Evolutionary conservation across 352 stramenopile species (phyloP).

Genomic region (Blastocystis sp.): DNA sequence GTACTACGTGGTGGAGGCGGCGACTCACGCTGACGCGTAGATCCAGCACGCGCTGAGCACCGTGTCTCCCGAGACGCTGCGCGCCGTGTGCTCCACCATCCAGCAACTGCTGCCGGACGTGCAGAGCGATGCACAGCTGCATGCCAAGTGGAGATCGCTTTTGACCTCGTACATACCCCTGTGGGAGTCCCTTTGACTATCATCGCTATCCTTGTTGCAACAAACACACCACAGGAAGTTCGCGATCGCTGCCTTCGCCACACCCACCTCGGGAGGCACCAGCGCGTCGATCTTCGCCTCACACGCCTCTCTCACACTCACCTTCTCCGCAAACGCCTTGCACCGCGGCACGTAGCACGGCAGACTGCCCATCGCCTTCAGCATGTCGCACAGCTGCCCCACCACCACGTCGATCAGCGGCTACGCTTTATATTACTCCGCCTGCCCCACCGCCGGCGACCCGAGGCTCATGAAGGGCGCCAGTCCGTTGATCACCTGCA

Average conservation of each 20-base stretch:
- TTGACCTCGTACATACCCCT: too few species aligned
- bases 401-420: constrained; percentile 46
- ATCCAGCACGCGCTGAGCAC: too few species aligned
- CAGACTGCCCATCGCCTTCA: not conserved
- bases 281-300: constrained; percentile 34
- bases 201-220: not conserved
- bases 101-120: too few species aligned
- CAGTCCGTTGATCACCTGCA: constrained; percentile 57
- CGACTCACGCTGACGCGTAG: too few species aligned
- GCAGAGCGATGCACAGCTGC: too few species aligned
- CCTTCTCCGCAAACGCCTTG: constrained; percentile 28
- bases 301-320: not conserved
- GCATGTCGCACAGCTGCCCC: not conserved
- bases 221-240: constrained; percentile 11
- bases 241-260: constrained; percentile 7
- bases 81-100: too few species aligned
- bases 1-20: too few species aligned
- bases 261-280: constrained; percentile 7
- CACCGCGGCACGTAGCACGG: constrained; percentile 5
- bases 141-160: too few species aligned
- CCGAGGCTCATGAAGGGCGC: constrained; percentile 49
- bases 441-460: constrained; percentile 3
- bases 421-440: not conserved
- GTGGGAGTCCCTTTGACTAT: too few species aligned
- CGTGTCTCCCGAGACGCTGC: too few species aligned